Base-by-base conservation (phyloP, 2,329 filamentous ascomycete genomes). In the Falciphora oryzae region DNA sequence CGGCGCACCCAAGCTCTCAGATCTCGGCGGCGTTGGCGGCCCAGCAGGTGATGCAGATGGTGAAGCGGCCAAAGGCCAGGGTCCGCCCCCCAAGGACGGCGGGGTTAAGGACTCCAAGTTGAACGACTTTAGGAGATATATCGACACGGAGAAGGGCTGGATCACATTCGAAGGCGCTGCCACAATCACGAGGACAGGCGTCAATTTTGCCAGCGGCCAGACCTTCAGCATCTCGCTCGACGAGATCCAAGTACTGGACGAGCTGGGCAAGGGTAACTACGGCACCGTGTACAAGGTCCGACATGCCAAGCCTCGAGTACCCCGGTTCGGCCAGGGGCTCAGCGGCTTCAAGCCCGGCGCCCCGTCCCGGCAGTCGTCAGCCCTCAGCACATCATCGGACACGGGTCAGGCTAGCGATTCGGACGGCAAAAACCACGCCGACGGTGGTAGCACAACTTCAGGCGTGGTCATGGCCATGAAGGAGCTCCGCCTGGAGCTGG, bases 401-500 rank as follows among this genome's bases (percentile, higher is more conserved):
- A 5, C 25, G n/a, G n/a, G 44, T 6, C 7, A 11, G 2, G 22
- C 22, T 2, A 4, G 14, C 5, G 58, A 60, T 28, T 7, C 13
- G 13, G 27, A 58, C 2, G 10, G 27, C 18, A 14, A 27, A 2
- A 63, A 28, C 5, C n/a, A n/a, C 18, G 62, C 3, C 4, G 56
- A 58, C 32, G 56, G 44, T 22, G 77, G 14, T 66, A 70, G 6
- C 69, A 74, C 4, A 72, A 73, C 14, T 0, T 88, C 88, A 0
- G 93, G 94, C 25, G 85, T 91, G 62, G 83, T 97, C 66, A 98
- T 99, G 95, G 95, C 95, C 18, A 99, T 99, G 95, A 99, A 99
- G 76, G 95, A 99, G 77, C 96, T 99, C 71, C 87, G 95, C 27
- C 81, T 99, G 13, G 95, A 99, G 76, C 82, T 99, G 63, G 95